Evolutionary conservation across 2,329 filamentous ascomycete genomes (phyloP).

Genomic region (Penicillium sclerotiorum): DNA sequence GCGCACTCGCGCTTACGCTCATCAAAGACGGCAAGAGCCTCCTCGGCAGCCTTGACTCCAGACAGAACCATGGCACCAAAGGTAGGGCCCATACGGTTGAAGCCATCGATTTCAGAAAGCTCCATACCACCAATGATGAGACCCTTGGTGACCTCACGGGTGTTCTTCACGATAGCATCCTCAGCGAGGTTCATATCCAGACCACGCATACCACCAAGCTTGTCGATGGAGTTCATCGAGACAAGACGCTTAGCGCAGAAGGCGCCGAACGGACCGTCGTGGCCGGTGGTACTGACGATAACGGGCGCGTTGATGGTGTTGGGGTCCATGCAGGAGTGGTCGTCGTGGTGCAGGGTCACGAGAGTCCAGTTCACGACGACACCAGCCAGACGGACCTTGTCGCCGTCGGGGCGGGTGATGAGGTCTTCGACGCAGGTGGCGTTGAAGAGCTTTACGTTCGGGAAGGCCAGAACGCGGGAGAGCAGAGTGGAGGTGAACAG

Average conservation of each 20-base stretch:
- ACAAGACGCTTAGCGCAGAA: constrained; percentile 91
- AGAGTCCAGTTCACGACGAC: constrained; percentile 97
- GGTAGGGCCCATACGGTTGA: constrained; percentile 87
- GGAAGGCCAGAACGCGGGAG: constrained; percentile 78
- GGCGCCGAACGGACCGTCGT: constrained; percentile 87
- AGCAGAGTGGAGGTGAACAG: constrained; percentile 89
- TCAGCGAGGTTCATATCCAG: constrained; percentile 91
- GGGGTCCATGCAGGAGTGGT: constrained; percentile 94
- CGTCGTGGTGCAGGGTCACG: constrained; percentile 82
- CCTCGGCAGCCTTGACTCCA: constrained; percentile 89
- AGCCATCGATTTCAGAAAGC: constrained; percentile 84
- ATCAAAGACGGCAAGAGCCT: constrained; percentile 77
- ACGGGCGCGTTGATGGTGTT: constrained; percentile 94
- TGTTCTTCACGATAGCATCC: constrained; percentile 91
- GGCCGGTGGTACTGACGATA: constrained; percentile 85
- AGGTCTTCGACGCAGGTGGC: constrained; percentile 90
- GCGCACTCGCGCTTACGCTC: constrained; percentile 75
- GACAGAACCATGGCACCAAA: constrained; percentile 88
- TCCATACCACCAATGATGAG: constrained; percentile 96
- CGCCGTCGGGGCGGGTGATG: constrained; percentile 70
- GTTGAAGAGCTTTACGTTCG: constrained; percentile 96
- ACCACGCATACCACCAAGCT: constrained; percentile 88
- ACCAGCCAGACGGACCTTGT: constrained; percentile 72
- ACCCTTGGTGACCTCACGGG: constrained; percentile 82
- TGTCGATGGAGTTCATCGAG: constrained; percentile 79